Evolutionary conservation across 192 early-diverging fungal species (phyloP), one percentile per base, ranked within the genome.

Genomic region (Haplosporangium gracile): DNA sequence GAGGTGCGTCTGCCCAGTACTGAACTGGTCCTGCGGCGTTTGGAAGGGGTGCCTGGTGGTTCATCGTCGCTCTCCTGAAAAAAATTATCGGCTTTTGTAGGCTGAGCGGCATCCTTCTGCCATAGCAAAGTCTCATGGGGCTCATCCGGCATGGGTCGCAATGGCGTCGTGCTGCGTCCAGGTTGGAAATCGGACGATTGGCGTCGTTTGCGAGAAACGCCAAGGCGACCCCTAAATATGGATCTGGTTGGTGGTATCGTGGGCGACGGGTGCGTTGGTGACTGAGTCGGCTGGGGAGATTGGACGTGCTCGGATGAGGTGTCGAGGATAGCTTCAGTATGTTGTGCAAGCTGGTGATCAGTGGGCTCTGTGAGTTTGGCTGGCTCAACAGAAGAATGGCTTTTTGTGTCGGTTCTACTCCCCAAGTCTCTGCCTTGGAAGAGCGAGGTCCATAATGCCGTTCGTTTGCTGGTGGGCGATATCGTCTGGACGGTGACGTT

Each of bases 151-250:
- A 32, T 22, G 8, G 69, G 71, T 72, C 15, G 36, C 39, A 71
- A 71, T 38, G 38, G 70, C 20, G 70, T 71, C 38, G 70, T 42
- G 20, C 40, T 71, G 18, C 70, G 51, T 57, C 29, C 77, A 8
- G 79, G 72, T 75, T 68, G 51, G 51, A 76, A 78, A 34, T 79
- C 82, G 39, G 74, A 85, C 8, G 84, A 86, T 53, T 86, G 84
- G 15, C 84, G 63, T 42, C 84, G 40, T 57, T 86, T 86, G 68
- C 42, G 49, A 4, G 84, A 86, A 18, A 57, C 29, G 15, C 84
- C 84, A 20, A 86, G 36, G 10, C 75, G 77, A 4, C 69, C 22
- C 13, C 38, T 57, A 34, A 80, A 69, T 13, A 68, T 72, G 1
- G 57, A 65, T 20, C 70, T 76, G 34, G 68, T 8, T 4, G 24